Evolutionary conservation across 805 yeast genomes (phyloP).

Genomic region (Saccharomycopsis oosterbeekiorum): DNA sequence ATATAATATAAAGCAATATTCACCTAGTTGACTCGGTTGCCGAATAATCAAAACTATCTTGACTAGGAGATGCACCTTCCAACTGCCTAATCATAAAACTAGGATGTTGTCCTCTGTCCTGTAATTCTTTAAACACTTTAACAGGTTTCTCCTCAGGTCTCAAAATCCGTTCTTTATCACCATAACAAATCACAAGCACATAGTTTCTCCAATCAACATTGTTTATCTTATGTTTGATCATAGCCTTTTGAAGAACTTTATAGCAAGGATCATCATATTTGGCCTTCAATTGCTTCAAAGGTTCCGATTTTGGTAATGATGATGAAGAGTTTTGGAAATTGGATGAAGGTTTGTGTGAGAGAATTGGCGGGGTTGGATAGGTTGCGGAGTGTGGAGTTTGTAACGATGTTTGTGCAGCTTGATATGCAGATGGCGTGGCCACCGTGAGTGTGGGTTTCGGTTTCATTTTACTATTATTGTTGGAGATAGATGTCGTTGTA

Average conservation of each 20-base stretch:
- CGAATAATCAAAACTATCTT: slow-evolving; percentile 5
- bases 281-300: slow-evolving; percentile 22
- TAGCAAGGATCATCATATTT: slow-evolving; percentile 73
- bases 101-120: slow-evolving; percentile 79
- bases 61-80: slow-evolving; percentile 34
- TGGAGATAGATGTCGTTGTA: neutral
- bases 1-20: neutral
- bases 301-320: slow-evolving; percentile 14
- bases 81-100: slow-evolving; percentile 85
- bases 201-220: slow-evolving; percentile 81
- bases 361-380: slow-evolving; percentile 1
- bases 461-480: neutral
- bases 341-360: neutral
- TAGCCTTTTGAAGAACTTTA: slow-evolving; percentile 78
- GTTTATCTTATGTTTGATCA: slow-evolving; percentile 71
- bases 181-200: slow-evolving; percentile 81
- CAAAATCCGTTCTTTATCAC: slow-evolving; percentile 78
- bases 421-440: slow-evolving; percentile 11
- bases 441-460: neutral
- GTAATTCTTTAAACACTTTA: slow-evolving; percentile 69
- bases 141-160: slow-evolving; percentile 86
- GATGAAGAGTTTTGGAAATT: neutral
- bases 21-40: neutral
- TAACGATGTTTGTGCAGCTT: slow-evolving; percentile 14
- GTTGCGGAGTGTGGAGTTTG: slow-evolving; percentile 15